phyloP scores from a whole-genome alignment of 2,329 filamentous ascomycete genomes.

The Thelonectria rubi region DNA sequence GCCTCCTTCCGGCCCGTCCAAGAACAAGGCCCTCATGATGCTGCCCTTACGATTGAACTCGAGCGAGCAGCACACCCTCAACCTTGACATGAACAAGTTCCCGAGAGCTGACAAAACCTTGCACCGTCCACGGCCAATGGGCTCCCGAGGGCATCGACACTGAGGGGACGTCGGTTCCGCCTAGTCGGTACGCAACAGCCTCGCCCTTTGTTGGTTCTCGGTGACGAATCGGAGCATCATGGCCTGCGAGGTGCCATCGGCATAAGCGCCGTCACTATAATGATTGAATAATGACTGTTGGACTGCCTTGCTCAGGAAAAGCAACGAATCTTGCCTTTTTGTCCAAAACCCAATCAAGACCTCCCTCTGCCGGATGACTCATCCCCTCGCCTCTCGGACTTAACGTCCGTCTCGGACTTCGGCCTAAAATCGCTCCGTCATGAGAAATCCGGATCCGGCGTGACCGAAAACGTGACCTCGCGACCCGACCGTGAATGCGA shows the following conservation, averaged over 20 bases:
- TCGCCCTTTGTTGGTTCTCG: not conserved
- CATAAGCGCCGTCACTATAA: not conserved
- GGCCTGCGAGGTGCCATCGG: not conserved
- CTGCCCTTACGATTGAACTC: constrained; percentile 34
- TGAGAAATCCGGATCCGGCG: constrained; percentile 28
- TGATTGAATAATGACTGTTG: not conserved
- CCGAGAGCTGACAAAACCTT: not conserved
- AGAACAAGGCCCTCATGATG: constrained; percentile 30
- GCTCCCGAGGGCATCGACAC: not conserved
- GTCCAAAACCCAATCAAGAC: no score
- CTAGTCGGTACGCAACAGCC: not conserved
- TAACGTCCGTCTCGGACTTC: constrained; percentile 37
- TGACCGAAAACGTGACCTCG: constrained; percentile 32
- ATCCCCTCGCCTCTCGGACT: constrained; percentile 29
- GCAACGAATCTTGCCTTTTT: no score
- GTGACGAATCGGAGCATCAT: constrained; percentile 20
- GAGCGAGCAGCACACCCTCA: constrained; percentile 9
- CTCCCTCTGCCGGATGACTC: constrained; percentile 28
- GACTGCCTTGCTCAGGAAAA: no score
- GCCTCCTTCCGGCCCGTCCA: not conserved
- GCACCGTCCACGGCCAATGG: not conserved
- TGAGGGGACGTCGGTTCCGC: not conserved
- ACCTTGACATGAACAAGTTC: constrained; percentile 6
- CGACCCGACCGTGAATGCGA: constrained; percentile 24
- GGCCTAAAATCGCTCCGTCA: constrained; percentile 32